Conservation (phyloP, 2,329 filamentous ascomycete species). For the Fusarium torreyae region DNA sequence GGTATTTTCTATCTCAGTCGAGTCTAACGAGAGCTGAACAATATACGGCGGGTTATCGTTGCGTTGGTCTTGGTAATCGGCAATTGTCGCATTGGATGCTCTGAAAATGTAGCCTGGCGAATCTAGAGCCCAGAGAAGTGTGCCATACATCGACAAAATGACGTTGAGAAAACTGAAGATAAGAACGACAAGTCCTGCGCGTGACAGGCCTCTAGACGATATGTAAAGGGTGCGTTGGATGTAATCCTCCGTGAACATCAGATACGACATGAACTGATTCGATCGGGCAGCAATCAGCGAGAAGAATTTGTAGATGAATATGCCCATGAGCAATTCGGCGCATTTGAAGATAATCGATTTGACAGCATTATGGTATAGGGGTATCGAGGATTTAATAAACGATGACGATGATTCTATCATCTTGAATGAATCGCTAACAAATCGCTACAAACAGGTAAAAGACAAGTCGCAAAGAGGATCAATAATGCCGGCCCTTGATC, state of each 20-base stretch:
- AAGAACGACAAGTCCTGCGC: slow-evolving; percentile 26
- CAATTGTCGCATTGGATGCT: slow-evolving; percentile 1
- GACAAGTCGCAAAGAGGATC: neutral
- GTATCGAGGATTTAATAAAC: slow-evolving; percentile 35
- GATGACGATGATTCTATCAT: slow-evolving; percentile 26
- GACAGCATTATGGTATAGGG: slow-evolving; percentile 40
- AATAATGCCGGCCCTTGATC: no score
- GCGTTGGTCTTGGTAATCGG: slow-evolving; percentile 14
- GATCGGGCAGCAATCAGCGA: slow-evolving; percentile 34
- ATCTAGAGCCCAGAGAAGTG: slow-evolving; percentile 37
- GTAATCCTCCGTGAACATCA: slow-evolving; percentile 43
- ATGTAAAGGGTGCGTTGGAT: slow-evolving; percentile 29
- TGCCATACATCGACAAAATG: slow-evolving; percentile 28
- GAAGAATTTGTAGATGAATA: slow-evolving; percentile 39
- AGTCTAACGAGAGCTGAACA: slow-evolving; percentile 17
- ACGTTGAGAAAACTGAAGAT: slow-evolving; percentile 30
- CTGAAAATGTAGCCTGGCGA: slow-evolving; percentile 35
- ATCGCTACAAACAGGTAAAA: neutral
- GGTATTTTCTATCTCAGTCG: neutral
- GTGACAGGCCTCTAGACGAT: slow-evolving; percentile 27
- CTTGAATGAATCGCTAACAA: neutral
- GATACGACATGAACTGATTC: slow-evolving; percentile 39
- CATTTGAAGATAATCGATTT: slow-evolving; percentile 40
- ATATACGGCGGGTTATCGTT: slow-evolving; percentile 30
- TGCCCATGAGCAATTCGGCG: slow-evolving; percentile 35